Evolutionary conservation across 495 filamentous ascomycete genomes (phyloP).

Genomic region (Choiromyces venosus): DNA sequence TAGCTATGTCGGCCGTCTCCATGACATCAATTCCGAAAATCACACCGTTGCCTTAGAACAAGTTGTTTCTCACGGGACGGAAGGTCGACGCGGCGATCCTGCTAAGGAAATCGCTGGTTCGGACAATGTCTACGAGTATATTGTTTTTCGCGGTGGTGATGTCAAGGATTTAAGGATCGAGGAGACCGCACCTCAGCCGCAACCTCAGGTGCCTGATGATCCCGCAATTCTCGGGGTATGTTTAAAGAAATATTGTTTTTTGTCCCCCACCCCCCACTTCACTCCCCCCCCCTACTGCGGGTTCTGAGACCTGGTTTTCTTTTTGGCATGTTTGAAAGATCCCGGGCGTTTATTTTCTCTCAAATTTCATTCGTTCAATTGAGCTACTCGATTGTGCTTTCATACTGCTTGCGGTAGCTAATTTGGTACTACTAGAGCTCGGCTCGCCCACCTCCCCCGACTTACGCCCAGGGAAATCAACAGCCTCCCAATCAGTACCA

Average conservation of each 20-base stretch:
- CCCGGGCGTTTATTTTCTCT: not conserved
- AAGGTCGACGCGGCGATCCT: conserved; percentile 73
- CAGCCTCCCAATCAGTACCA: conserved; percentile 32
- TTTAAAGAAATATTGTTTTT: not conserved
- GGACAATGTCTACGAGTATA: conserved; percentile 90
- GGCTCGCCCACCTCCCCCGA: conserved; percentile 31
- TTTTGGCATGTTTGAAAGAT: not conserved
- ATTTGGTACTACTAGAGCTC: conserved; percentile 29
- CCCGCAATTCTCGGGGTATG: conserved; percentile 97
- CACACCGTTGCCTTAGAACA: conserved; percentile 95
- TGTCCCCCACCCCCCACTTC: not conserved
- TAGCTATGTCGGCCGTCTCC: conserved; percentile 90
- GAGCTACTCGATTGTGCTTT: not conserved
- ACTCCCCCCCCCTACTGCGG: not conserved
- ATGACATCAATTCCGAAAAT: conserved; percentile 95
- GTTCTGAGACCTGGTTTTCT: not conserved
- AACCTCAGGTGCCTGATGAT: conserved; percentile 80
- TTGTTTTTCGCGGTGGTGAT: conserved; percentile 97
- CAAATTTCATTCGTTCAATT: not conserved
- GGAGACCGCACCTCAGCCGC: conserved; percentile 63
- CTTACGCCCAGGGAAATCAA: conserved; percentile 29
- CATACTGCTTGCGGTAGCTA: conserved; percentile 10
- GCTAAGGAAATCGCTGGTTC: conserved; percentile 75
- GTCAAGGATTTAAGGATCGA: conserved; percentile 96
- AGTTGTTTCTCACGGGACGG: conserved; percentile 87